Evolutionary conservation across 1,139 yeast species (phyloP).

Genomic region (Sugiyamaella castrensis): DNA sequence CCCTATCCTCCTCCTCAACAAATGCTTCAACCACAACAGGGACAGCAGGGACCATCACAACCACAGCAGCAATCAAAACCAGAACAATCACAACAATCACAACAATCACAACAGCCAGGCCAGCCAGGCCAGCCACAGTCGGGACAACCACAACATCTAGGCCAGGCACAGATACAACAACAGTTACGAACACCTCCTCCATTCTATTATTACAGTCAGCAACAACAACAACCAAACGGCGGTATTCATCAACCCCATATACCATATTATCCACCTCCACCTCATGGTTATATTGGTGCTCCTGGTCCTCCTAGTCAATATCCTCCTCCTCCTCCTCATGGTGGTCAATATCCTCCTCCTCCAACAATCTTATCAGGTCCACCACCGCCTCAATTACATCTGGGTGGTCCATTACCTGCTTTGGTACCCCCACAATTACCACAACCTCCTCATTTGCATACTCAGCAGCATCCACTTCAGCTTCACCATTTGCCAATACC

Average conservation of each 20-base stretch:
- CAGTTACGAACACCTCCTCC: not conserved
- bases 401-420: too few species aligned
- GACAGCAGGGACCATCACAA: not conserved
- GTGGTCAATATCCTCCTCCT: not conserved
- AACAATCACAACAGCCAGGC: not conserved
- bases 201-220: not conserved
- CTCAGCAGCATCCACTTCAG: not conserved
- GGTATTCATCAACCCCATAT: too few species aligned
- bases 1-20: not conserved
- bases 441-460: too few species aligned
- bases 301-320: conserved; percentile 2
- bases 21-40: not conserved
- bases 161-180: not conserved
- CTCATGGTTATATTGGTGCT: not conserved
- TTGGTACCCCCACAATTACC: too few species aligned
- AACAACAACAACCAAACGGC: not conserved
- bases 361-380: not conserved
- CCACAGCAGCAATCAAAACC: not conserved
- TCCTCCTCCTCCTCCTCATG: conserved; percentile 5
- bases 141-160: not conserved
- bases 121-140: not conserved
- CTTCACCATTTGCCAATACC: not conserved
- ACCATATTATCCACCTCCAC: not conserved
- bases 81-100: not conserved
- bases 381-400: not conserved